Conservation (phyloP, 345 rosid genomes). For the Orychophragmus violaceus region DNA sequence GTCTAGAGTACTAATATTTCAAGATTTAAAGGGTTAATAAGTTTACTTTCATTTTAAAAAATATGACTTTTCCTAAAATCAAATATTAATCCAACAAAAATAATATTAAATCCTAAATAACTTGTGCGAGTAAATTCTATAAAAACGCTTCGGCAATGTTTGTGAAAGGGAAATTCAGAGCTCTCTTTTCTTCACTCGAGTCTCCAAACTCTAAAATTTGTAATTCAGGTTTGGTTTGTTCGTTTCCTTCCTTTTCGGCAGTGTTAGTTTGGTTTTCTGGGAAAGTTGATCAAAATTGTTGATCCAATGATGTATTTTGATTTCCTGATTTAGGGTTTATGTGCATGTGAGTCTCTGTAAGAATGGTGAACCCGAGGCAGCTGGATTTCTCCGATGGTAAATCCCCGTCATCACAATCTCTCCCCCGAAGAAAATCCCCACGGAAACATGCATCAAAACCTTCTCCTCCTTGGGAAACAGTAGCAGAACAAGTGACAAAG, state of each 20-base stretch:
- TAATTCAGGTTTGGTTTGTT: background rate
- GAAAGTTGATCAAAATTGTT: background rate
- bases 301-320: background rate
- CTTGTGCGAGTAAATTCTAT: too few species aligned
- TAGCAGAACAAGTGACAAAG: background rate
- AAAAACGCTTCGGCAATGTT: too few species aligned
- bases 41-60: too few species aligned
- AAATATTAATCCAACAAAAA: too few species aligned
- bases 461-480: background rate
- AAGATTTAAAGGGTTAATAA: too few species aligned
- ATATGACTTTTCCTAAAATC: too few species aligned
- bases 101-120: too few species aligned
- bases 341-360: background rate
- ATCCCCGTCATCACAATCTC: background rate
- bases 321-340: background rate
- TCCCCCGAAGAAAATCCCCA: background rate
- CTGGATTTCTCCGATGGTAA: background rate
- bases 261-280: background rate
- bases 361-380: slow-evolving; percentile 21
- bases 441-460: background rate
- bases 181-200: background rate
- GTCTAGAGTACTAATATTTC: too few species aligned
- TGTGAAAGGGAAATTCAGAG: too few species aligned
- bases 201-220: background rate
- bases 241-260: background rate